These are phyloP conservation scores for Exophiala lecanii-corni DNA, from an alignment of 2,329 filamentous ascomycete species.

Conservation along the genomic window DNA sequence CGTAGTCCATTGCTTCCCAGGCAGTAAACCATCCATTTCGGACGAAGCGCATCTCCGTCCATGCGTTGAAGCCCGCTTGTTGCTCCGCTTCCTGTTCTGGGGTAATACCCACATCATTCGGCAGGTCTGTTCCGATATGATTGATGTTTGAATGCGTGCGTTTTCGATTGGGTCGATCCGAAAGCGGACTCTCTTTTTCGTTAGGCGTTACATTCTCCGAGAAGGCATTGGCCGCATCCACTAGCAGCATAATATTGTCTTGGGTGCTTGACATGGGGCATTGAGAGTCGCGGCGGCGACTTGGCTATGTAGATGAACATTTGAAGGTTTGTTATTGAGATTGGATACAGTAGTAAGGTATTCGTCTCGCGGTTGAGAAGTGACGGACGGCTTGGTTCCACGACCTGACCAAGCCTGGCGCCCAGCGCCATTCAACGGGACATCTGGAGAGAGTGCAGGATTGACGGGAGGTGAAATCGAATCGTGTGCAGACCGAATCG, in stretches of 20 bases:
- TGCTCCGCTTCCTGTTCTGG: conserved; percentile 33
- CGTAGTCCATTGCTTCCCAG: conserved; percentile 86
- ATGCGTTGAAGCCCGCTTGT: conserved; percentile 72
- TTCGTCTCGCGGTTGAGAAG: conserved; percentile 16
- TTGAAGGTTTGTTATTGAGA: conserved; percentile 2
- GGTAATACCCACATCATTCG: conserved; percentile 9
- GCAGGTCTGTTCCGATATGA: conserved; percentile 29
- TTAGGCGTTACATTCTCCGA: conserved; percentile 14
- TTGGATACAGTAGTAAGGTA: background rate
- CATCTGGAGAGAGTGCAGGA: conserved; percentile 6
- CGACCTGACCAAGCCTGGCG: conserved; percentile 14
- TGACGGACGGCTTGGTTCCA: conserved; percentile 6
- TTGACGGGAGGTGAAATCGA: conserved; percentile 4
- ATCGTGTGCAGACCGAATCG: conserved; percentile 1
- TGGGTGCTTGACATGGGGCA: conserved; percentile 18
- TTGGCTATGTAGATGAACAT: conserved; percentile 19
- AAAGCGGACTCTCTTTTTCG: conserved; percentile 16
- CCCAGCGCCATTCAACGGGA: background rate
- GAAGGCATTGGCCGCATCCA: conserved; percentile 19
- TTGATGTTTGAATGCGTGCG: conserved; percentile 13
- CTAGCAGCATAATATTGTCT: conserved; percentile 18
- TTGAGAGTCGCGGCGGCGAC: conserved; percentile 18
- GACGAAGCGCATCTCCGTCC: conserved; percentile 91
- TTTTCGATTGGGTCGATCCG: conserved; percentile 16
- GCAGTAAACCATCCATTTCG: conserved; percentile 94